These are phyloP conservation scores for Cytospora piceae DNA, from an alignment of 2,329 filamentous ascomycete species.

Conservation along the genomic window DNA sequence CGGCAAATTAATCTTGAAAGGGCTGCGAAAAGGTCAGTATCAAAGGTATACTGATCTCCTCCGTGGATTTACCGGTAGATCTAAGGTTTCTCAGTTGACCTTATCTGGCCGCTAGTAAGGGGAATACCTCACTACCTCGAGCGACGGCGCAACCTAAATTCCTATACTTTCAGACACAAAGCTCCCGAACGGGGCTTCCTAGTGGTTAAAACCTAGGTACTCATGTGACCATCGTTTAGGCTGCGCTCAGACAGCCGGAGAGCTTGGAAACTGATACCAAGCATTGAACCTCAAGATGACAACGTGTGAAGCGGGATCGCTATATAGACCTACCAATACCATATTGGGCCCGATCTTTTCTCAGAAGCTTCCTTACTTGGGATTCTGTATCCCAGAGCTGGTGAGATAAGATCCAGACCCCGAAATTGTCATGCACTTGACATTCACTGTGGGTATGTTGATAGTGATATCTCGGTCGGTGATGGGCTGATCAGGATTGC, in stretches of 20 bases:
- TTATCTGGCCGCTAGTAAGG: background rate
- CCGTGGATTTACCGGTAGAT: background rate
- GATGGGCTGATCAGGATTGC: no score
- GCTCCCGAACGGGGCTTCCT: no score
- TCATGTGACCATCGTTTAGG: no score
- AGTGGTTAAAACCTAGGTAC: no score
- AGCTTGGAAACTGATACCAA: no score
- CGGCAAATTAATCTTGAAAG: background rate
- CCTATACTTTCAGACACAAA: no score
- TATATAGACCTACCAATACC: conserved; percentile 7
- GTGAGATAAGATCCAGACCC: conserved; percentile 29
- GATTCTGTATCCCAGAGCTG: conserved; percentile 62
- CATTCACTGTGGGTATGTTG: no score
- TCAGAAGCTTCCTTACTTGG: conserved; percentile 55
- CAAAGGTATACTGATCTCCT: background rate
- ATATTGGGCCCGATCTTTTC: conserved; percentile 58
- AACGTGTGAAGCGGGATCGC: background rate
- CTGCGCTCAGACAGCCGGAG: no score
- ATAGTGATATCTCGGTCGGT: no score
- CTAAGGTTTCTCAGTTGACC: background rate
- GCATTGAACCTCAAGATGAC: background rate
- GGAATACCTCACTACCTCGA: background rate
- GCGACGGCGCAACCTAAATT: no score
- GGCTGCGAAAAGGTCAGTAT: background rate
- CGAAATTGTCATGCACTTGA: background rate